A percentile compares a stretch with the other conserved stretches of the same genome.
Conservation (phyloP, 2,329 filamentous ascomycete genomes). For the Thelonectria olida region DNA sequence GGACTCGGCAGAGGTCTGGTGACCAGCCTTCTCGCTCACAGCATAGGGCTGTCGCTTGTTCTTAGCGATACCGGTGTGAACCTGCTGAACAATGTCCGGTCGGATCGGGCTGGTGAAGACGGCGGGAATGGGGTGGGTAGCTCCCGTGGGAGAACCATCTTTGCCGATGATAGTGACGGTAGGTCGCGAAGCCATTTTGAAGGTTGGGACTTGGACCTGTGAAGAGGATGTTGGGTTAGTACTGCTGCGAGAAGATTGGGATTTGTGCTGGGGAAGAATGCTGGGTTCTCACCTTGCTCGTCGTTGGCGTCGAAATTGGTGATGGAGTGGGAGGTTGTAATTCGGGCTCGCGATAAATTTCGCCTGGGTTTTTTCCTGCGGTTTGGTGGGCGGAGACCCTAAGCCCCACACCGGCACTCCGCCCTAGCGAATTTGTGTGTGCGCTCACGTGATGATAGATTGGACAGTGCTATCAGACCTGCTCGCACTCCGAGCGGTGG, state of each 20-base stretch:
- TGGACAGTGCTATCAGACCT: background rate
- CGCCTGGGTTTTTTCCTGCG: constrained; percentile 45
- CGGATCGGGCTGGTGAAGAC: constrained; percentile 98
- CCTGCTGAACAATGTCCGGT: constrained; percentile 98
- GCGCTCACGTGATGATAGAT: constrained; percentile 23
- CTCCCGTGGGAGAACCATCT: constrained; percentile 91
- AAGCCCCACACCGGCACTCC: constrained; percentile 42
- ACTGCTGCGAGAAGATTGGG: constrained; percentile 14
- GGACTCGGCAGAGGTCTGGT: constrained; percentile 99
- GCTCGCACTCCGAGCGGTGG: background rate
- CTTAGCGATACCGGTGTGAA: constrained; percentile 99
- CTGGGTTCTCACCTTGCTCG: constrained; percentile 48
- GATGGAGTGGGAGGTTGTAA: constrained; percentile 45
- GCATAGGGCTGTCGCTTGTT: constrained; percentile 99
- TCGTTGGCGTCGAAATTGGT: constrained; percentile 52
- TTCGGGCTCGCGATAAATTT: constrained; percentile 49
- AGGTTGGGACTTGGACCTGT: constrained; percentile 51
- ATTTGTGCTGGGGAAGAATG: constrained; percentile 18
- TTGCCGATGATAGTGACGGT: constrained; percentile 97
- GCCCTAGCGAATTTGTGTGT: constrained; percentile 38
- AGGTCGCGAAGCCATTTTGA: constrained; percentile 92
- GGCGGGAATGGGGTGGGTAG: constrained; percentile 91
- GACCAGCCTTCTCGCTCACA: constrained; percentile 99
- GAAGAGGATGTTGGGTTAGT: constrained; percentile 32
- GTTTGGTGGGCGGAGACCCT: constrained; percentile 55